These are phyloP conservation scores for Neopestalotiopsis sp. DNA, from an alignment of 2,329 filamentous ascomycete species.

Conservation along the genomic window DNA sequence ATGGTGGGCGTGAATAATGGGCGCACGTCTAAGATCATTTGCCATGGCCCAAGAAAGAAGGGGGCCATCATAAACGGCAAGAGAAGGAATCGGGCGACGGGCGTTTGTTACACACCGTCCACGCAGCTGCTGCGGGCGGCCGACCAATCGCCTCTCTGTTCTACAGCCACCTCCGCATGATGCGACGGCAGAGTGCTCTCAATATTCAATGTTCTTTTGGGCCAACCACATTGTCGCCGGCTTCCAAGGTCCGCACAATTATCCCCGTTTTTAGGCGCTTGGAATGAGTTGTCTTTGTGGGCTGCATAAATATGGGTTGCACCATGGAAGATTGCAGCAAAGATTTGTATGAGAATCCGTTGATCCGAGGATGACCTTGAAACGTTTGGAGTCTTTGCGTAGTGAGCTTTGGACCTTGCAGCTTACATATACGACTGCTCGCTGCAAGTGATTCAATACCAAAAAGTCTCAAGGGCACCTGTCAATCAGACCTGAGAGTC, in stretches of 20 bases:
- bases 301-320: neutral
- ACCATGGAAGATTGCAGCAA: constrained; percentile 11
- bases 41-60: neutral
- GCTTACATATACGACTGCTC: too few relatives aligned
- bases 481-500: too few relatives aligned
- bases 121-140: neutral
- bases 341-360: neutral
- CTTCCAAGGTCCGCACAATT: neutral
- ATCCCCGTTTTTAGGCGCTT: neutral
- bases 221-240: constrained; percentile 6
- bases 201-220: neutral
- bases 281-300: constrained; percentile 8
- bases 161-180: neutral
- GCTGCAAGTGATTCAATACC: too few relatives aligned
- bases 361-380: too few relatives aligned
- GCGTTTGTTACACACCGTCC: constrained; percentile 7
- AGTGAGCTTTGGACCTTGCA: neutral
- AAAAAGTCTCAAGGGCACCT: too few relatives aligned
- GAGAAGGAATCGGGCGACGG: neutral
- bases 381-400: too few relatives aligned
- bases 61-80: neutral
- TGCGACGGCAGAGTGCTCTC: neutral
- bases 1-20: neutral
- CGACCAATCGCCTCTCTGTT: neutral
- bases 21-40: neutral